phyloP scores from a whole-genome alignment of 208 protist species.

The Leishmania amazonensis region DNA sequence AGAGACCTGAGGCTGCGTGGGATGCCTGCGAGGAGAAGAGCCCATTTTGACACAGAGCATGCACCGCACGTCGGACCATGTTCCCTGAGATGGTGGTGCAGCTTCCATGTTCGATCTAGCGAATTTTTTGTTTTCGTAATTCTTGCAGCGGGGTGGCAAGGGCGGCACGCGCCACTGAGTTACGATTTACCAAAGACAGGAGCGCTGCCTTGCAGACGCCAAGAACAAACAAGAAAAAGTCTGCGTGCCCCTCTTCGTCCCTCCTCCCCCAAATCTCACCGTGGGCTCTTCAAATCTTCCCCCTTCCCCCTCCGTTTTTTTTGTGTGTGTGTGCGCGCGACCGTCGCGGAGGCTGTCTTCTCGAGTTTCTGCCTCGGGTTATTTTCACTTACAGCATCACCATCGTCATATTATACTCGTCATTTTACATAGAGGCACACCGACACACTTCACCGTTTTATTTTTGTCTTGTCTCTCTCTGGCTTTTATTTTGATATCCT shows the following conservation, averaged over 20 bases:
- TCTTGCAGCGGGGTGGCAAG: background rate
- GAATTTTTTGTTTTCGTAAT: background rate
- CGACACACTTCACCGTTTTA: background rate
- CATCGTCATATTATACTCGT: background rate
- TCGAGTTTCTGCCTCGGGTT: background rate
- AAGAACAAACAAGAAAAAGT: too few species aligned
- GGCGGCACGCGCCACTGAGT: background rate
- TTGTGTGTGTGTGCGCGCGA: background rate
- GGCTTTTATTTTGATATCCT: background rate
- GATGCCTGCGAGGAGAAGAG: background rate
- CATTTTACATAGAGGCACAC: background rate
- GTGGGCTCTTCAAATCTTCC: background rate
- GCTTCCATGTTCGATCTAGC: background rate
- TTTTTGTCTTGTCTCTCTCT: background rate
- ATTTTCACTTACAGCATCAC: background rate
- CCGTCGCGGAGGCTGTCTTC: background rate
- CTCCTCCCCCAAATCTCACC: background rate
- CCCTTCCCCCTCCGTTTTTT: background rate
- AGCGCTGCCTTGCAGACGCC: background rate
- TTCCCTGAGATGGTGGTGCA: too few species aligned
- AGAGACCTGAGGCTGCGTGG: background rate
- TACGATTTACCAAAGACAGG: background rate
- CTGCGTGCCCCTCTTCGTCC: background rate
- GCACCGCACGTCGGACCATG: background rate
- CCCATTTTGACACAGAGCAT: background rate